Evolutionary conservation across 495 filamentous ascomycete species (phyloP).

Genomic region (Aspergillus homomorphus): DNA sequence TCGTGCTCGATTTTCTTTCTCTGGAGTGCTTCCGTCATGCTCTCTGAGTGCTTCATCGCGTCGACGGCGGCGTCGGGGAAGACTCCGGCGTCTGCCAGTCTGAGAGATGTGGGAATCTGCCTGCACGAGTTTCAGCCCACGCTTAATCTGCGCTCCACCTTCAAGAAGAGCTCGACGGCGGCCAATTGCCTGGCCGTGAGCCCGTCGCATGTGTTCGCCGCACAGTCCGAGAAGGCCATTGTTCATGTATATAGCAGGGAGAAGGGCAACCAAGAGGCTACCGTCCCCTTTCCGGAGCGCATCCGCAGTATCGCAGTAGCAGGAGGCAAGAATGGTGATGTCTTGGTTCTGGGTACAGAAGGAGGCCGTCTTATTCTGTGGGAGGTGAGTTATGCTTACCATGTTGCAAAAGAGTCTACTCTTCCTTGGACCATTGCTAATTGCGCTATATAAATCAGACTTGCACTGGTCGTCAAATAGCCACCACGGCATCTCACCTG

Average conservation of each 20-base stretch:
- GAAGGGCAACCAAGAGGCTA: slow-evolving; percentile 80
- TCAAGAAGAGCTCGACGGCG: slow-evolving; percentile 88
- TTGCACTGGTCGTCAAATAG: slow-evolving; percentile 80
- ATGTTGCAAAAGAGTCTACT: not conserved
- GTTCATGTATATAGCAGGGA: slow-evolving; percentile 85
- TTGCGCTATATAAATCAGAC: slow-evolving; percentile 47
- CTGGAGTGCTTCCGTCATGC: slow-evolving; percentile 52
- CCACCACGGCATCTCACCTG: slow-evolving; percentile 83
- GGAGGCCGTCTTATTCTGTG: slow-evolving; percentile 84
- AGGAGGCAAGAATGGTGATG: slow-evolving; percentile 57
- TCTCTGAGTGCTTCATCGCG: slow-evolving; percentile 78
- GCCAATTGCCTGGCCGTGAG: slow-evolving; percentile 77
- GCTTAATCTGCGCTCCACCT: slow-evolving; percentile 64
- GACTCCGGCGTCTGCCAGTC: slow-evolving; percentile 58
- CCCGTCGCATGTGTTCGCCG: slow-evolving; percentile 82
- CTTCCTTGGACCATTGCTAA: not conserved
- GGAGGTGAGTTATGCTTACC: slow-evolving; percentile 63
- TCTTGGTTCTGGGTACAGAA: slow-evolving; percentile 80
- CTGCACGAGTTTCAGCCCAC: slow-evolving; percentile 76
- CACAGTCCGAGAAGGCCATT: slow-evolving; percentile 84
- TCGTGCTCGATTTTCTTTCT: slow-evolving; percentile 15
- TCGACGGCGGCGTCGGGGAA: slow-evolving; percentile 64
- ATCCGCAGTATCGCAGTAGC: slow-evolving; percentile 69
- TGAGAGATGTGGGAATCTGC: slow-evolving; percentile 81
- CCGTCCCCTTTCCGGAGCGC: slow-evolving; percentile 80